phyloP scores from a whole-genome alignment of 441 rosid species.

The Biscutella laevigata region DNA sequence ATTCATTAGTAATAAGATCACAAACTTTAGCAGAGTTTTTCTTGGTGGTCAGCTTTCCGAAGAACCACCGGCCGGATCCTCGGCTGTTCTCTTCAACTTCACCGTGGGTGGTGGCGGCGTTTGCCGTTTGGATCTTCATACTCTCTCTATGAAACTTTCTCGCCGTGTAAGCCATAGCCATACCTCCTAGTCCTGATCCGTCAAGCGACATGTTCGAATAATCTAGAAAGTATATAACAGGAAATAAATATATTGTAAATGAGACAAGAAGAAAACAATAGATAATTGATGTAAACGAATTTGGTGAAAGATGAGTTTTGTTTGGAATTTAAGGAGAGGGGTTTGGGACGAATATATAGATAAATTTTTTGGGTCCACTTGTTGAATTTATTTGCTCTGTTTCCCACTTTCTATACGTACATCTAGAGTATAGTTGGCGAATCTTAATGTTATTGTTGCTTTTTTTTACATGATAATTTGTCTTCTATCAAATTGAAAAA shows the following conservation, averaged over 20 bases:
- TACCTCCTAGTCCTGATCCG: conserved; percentile 22
- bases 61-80: conserved; percentile 18
- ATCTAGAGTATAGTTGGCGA: conserved; percentile 6
- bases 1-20: conserved; percentile 16
- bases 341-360: conserved; percentile 22
- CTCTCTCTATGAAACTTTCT: conserved; percentile 24
- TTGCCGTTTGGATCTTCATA: conserved; percentile 10
- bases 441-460: background rate
- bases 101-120: conserved; percentile 8
- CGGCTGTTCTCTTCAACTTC: conserved; percentile 18
- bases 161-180: conserved; percentile 24
- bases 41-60: conserved; percentile 20
- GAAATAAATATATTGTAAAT: too few relatives aligned
- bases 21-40: conserved; percentile 26
- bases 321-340: conserved; percentile 3
- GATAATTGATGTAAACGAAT: background rate
- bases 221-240: too few relatives aligned
- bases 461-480: background rate
- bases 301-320: conserved; percentile 8
- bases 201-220: conserved; percentile 19
- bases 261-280: conserved; percentile 4
- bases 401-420: conserved; percentile 18
- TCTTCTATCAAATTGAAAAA: background rate
- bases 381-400: conserved; percentile 17
- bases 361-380: conserved; percentile 17